Conservation (phyloP, 176 grass and related monocot species). For the Puccinellia tenuiflora region DNA sequence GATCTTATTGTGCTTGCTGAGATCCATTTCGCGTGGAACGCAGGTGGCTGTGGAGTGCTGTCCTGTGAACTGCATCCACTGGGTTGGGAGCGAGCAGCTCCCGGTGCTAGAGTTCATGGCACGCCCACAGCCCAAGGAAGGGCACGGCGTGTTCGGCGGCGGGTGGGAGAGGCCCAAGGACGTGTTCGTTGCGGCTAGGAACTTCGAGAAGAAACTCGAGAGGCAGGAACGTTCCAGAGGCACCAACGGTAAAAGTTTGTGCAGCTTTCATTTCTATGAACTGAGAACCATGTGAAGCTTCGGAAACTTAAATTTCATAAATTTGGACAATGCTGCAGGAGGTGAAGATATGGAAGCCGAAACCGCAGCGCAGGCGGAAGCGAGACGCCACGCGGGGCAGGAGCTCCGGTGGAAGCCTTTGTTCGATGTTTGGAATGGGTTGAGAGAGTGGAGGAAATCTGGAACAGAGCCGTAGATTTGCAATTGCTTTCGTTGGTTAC, state of each 20-base stretch:
- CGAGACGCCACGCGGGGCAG: constrained; percentile 22
- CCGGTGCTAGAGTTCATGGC: constrained; percentile 32
- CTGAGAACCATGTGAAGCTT: background rate
- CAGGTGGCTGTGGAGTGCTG: constrained; percentile 58
- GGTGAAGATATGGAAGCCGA: constrained; percentile 20
- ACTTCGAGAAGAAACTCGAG: constrained; percentile 25
- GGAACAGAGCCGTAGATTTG: background rate
- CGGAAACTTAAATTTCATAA: background rate
- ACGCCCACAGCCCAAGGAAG: constrained; percentile 28
- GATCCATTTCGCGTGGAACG: background rate
- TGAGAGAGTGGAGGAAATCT: constrained; percentile 9
- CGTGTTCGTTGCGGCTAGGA: constrained; percentile 32
- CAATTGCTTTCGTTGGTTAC: background rate
- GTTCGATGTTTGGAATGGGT: constrained; percentile 33
- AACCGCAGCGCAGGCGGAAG: constrained; percentile 46
- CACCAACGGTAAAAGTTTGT: background rate
- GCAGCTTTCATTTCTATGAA: constrained; percentile 1
- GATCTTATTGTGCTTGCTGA: background rate
- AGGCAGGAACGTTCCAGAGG: background rate
- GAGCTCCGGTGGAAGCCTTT: constrained; percentile 32
- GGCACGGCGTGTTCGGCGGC: constrained; percentile 38
- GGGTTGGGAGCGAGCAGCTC: constrained; percentile 45
- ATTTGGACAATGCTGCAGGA: background rate
- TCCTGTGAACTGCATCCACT: constrained; percentile 58
- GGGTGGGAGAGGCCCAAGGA: constrained; percentile 35